Evolutionary conservation across 1,284 basidiomycete genomes (phyloP).

Genomic region (Hypsizygus ulmarius): DNA sequence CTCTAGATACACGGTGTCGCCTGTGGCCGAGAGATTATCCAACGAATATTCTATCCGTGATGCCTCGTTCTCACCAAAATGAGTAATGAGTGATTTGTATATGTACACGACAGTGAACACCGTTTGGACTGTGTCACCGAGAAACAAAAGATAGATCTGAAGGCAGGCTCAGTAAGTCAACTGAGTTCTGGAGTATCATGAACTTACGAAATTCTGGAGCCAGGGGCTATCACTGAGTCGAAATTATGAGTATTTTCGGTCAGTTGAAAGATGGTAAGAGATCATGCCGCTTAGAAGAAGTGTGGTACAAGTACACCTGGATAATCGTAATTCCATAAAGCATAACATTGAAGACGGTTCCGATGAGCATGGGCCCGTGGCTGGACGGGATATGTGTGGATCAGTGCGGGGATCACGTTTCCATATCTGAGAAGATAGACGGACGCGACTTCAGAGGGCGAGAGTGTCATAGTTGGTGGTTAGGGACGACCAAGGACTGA

Average conservation of each 20-base stretch:
- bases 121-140: slow-evolving; percentile 36
- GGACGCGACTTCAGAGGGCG: slow-evolving; percentile 8
- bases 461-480: not conserved
- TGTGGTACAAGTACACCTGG: slow-evolving; percentile 34
- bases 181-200: not conserved
- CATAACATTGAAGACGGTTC: slow-evolving; percentile 29
- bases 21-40: slow-evolving; percentile 14
- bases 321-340: slow-evolving; percentile 34
- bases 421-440: not conserved
- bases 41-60: not conserved
- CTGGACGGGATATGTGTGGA: slow-evolving; percentile 7
- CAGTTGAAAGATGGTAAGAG: not conserved
- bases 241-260: not conserved
- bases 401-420: not conserved
- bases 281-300: slow-evolving; percentile 27
- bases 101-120: slow-evolving; percentile 34
- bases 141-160: slow-evolving; percentile 32
- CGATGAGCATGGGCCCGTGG: slow-evolving; percentile 28
- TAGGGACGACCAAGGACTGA: too few species aligned
- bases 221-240: slow-evolving; percentile 6
- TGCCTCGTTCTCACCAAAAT: slow-evolving; percentile 29
- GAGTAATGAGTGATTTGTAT: slow-evolving; percentile 33
- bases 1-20: slow-evolving; percentile 27
- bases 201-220: slow-evolving; percentile 8
- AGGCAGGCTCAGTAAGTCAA: not conserved